Conservation (phyloP, 1,284 basidiomycete genomes). For the Rhodotorula sp. region DNA sequence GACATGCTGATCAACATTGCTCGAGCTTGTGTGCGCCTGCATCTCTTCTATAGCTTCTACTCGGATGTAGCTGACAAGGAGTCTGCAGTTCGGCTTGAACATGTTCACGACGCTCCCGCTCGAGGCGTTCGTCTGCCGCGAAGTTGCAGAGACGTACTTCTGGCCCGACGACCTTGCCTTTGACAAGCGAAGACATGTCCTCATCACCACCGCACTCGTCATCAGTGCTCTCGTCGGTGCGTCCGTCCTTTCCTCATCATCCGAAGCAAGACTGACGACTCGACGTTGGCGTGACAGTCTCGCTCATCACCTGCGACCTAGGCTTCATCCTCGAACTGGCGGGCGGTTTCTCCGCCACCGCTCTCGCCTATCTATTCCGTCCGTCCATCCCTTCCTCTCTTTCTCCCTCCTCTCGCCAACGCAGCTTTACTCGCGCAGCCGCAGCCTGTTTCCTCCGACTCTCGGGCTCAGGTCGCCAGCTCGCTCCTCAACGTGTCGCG, state of each 20-base stretch:
- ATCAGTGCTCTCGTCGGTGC: conserved; percentile 76
- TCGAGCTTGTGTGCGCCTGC: conserved; percentile 29
- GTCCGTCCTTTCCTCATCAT: conserved; percentile 44
- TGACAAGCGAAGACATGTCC: conserved; percentile 76
- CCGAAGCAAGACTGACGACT: not conserved
- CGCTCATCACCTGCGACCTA: conserved; percentile 90
- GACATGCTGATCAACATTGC: conserved; percentile 52
- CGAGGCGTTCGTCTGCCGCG: conserved; percentile 89
- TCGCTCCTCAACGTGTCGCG: conserved; percentile 64
- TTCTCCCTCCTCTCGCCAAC: no score
- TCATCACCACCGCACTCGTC: conserved; percentile 84
- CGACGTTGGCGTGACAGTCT: conserved; percentile 58
- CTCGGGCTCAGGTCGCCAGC: conserved; percentile 50
- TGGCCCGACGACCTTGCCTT: conserved; percentile 74
- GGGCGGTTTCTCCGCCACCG: conserved; percentile 89
- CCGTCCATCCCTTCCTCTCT: not conserved
- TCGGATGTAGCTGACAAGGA: not conserved
- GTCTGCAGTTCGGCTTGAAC: conserved; percentile 73
- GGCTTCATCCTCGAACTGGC: conserved; percentile 97
- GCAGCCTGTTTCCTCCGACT: conserved; percentile 82
- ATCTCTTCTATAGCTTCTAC: no score
- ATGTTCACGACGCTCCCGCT: conserved; percentile 97
- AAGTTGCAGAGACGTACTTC: conserved; percentile 91
- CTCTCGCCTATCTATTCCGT: conserved; percentile 80
- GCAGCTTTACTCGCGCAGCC: conserved; percentile 50